phyloP scores from a whole-genome alignment of 148 eudicot genomes.

The Euryodendron excelsum region DNA sequence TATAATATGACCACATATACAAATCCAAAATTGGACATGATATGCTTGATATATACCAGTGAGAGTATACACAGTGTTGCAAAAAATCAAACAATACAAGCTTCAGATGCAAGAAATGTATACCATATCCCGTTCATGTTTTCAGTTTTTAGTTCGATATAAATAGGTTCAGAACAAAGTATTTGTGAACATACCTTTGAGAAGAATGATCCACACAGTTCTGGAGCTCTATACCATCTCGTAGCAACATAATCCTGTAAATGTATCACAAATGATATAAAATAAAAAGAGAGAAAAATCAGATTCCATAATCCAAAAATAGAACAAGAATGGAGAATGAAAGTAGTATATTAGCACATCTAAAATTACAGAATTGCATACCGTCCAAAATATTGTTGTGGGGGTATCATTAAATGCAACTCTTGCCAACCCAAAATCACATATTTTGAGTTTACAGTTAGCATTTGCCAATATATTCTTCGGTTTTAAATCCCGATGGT shows the following conservation, averaged over 20 bases:
- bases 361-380: slow-evolving; percentile 13
- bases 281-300: background rate
- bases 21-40: background rate
- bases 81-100: background rate
- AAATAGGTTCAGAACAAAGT: background rate
- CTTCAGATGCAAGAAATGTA: background rate
- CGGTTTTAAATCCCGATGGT: slow-evolving; percentile 66
- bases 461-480: slow-evolving; percentile 74
- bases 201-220: slow-evolving; percentile 67
- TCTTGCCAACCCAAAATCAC: slow-evolving; percentile 75
- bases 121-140: background rate
- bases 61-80: background rate
- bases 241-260: slow-evolving; percentile 75
- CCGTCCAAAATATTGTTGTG: slow-evolving; percentile 72
- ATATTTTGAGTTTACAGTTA: slow-evolving; percentile 68
- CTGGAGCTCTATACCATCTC: slow-evolving; percentile 80
- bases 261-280: background rate
- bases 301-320: background rate
- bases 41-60: background rate
- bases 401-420: slow-evolving; percentile 75
- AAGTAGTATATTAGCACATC: background rate
- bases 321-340: background rate
- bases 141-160: background rate
- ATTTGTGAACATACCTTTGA: slow-evolving; percentile 42
- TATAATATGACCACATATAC: background rate